Conservation (phyloP, 805 yeast species). For the Kregervanrija delftensis region DNA sequence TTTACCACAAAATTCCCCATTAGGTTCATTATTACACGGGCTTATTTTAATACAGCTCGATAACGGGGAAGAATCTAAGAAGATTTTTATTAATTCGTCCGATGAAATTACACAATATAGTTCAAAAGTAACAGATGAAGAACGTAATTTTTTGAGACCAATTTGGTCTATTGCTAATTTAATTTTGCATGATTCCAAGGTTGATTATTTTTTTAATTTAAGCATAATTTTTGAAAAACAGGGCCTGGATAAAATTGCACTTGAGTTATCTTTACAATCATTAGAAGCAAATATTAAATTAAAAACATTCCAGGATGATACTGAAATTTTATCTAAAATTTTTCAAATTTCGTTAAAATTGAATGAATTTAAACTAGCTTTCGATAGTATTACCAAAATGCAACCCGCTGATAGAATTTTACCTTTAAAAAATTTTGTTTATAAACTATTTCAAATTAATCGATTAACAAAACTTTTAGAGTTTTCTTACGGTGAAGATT, state of each 20-base stretch:
- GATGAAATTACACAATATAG: conserved; percentile 22
- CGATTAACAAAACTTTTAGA: conserved; percentile 32
- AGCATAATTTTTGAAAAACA: conserved; percentile 30
- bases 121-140: conserved; percentile 10
- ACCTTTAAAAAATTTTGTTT: conserved; percentile 29
- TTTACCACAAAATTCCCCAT: conserved; percentile 18
- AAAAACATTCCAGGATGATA: conserved; percentile 11
- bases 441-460: conserved; percentile 32
- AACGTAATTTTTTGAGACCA: conserved; percentile 8
- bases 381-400: conserved; percentile 24
- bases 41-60: conserved; percentile 18
- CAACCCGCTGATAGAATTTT: conserved; percentile 14
- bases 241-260: conserved; percentile 27
- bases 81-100: conserved; percentile 24
- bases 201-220: conserved; percentile 32
- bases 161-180: conserved; percentile 9
- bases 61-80: conserved; percentile 21
- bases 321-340: conserved; percentile 16
- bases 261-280: conserved; percentile 26
- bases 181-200: conserved; percentile 25
- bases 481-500: conserved; percentile 38
- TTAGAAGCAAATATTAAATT: conserved; percentile 15
- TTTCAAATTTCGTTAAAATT: conserved; percentile 27
- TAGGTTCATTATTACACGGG: conserved; percentile 22
- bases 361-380: conserved; percentile 25